Evolutionary conservation across 176 grass and related monocot genomes (phyloP).

Genomic region (Cenchrus purpureus): DNA sequence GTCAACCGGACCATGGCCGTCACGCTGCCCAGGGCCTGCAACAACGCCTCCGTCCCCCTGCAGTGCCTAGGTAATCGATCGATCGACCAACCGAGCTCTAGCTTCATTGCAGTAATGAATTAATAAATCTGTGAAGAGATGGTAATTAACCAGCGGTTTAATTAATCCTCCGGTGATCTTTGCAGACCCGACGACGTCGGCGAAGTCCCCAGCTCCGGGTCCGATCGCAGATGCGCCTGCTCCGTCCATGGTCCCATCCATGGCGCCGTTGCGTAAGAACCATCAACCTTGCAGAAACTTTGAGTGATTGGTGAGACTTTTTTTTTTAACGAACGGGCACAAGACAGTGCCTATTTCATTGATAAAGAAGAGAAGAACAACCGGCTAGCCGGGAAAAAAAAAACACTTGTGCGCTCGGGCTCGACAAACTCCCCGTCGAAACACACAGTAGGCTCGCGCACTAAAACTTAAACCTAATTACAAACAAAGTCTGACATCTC

Average conservation of each 20-base stretch:
- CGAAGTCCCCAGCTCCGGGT: conserved; percentile 54
- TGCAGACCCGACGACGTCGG: conserved; percentile 60
- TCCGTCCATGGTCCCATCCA: not conserved
- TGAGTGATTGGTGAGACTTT: no score
- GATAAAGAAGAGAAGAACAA: no score
- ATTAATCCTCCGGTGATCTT: not conserved
- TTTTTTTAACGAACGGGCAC: no score
- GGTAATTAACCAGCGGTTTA: no score
- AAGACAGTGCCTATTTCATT: no score
- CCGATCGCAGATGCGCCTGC: conserved; percentile 61
- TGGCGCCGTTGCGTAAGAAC: conserved; percentile 65
- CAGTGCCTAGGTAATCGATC: conserved; percentile 56
- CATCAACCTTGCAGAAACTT: not conserved
- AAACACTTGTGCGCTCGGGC: no score
- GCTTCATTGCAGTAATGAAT: not conserved
- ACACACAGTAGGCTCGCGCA: no score
- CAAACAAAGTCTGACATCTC: no score
- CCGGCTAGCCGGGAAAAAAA: no score
- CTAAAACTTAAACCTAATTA: no score
- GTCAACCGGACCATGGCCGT: conserved; percentile 81
- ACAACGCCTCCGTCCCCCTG: conserved; percentile 55
- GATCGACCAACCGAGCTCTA: not conserved
- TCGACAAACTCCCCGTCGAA: no score
- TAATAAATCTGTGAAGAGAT: not conserved
- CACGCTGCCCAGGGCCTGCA: conserved; percentile 62